Evolutionary conservation across 495 filamentous ascomycete genomes (phyloP), one percentile per base, ranked within the genome.

Genomic region (Xylaria intraflava): DNA sequence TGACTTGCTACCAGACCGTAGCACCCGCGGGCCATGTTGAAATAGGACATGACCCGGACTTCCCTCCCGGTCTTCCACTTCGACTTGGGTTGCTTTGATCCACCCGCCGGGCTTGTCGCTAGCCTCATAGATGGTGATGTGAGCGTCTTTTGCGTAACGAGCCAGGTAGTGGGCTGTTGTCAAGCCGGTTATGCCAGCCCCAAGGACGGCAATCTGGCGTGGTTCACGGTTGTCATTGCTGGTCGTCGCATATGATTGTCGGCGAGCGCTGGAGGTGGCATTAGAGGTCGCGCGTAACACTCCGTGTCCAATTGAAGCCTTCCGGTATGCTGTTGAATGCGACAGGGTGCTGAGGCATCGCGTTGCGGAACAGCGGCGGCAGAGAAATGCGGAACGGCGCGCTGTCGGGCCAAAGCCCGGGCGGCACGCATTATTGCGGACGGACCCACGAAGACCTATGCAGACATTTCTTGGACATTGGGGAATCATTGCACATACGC

Each of bases 151-250:
- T 39, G 80, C 75, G 10, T 69, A 29, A 40, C 79, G 79, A 6
- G 80, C 64, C 14, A 95, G 70, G 65, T 84, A 87, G 70, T 84
- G 89, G 17, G 91, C 91, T 30, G 82, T 78, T 24, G 88, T 81
- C 46, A 99, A 80, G 31, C 94, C 94, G 14, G 92, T 93, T 62
- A 99, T 87, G 46, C 94, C 94, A 49, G 83, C 92, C 31, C 94
- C 93, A 12, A 95, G 68, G 16, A 96, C 77, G 33, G 87, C 90
- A 56, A 87, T 79, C 58, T 80, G 65, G 56, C 73, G 72, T 16
- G 65, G 61, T 36, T 51, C 46, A 30, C 46, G 53, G 51, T 59
- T 62, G 62, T 42, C 53, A 36, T 35, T 58, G 6, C 8, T 53
- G 19, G 26, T 56, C 31, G 61, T 62, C 42, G 61, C 51, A 24